Evolutionary conservation across 129 eudicot genomes (phyloP).

Genomic region (Mikania micrantha): DNA sequence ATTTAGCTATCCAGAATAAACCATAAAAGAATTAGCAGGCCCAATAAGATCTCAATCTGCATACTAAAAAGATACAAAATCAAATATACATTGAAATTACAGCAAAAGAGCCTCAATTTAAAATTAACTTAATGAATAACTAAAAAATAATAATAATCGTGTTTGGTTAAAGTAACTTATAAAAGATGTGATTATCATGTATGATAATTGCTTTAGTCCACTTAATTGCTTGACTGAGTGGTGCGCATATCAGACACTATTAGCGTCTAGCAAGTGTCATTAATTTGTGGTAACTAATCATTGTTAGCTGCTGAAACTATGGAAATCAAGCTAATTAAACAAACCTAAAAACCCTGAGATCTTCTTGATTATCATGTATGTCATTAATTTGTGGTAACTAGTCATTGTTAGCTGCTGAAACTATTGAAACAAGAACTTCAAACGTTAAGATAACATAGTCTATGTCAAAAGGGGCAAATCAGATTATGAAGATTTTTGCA

Average conservation of each 20-base stretch:
- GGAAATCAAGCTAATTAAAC: background rate
- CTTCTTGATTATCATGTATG: background rate
- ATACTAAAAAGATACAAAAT: conserved; percentile 4
- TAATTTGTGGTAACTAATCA: background rate
- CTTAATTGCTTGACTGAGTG: background rate
- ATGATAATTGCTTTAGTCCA: background rate
- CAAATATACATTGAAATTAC: background rate
- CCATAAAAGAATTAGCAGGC: conserved; percentile 8
- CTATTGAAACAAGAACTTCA: background rate
- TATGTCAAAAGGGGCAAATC: background rate
- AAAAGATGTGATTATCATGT: background rate
- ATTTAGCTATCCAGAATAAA: conserved; percentile 48
- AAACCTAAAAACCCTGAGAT: background rate
- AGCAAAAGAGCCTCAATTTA: background rate
- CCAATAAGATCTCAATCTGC: conserved; percentile 1
- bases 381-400: background rate
- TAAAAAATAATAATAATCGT: background rate
- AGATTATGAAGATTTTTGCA: background rate
- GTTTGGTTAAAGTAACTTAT: background rate
- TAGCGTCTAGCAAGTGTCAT: background rate
- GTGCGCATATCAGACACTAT: conserved; percentile 11
- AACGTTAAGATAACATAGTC: background rate
- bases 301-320: background rate
- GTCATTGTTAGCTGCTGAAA: background rate
- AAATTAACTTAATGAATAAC: background rate